Evolutionary conservation across 2,329 filamentous ascomycete species (phyloP).

Genomic region (Ophiostoma tasmaniense): DNA sequence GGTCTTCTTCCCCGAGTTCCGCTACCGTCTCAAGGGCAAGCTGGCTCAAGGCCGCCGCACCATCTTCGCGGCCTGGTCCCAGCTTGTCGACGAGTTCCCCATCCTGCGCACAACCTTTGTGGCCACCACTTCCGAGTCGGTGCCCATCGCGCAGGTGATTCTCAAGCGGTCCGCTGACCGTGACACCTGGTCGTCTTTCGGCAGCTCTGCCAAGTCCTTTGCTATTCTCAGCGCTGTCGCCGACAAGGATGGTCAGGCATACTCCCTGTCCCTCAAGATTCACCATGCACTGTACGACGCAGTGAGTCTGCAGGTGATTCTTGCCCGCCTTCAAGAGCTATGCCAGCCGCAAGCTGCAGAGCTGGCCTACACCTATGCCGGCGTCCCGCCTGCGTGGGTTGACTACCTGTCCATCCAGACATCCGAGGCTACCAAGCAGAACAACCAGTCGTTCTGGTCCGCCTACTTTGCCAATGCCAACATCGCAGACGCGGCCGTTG

Average conservation of each 20-base stretch:
- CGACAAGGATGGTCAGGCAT: neutral
- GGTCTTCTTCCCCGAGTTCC: constrained; percentile 68
- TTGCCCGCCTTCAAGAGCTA: constrained; percentile 34
- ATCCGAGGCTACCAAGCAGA: constrained; percentile 6
- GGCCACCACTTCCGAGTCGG: constrained; percentile 25
- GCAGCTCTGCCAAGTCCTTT: neutral
- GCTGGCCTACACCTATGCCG: neutral
- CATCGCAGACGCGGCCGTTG: neutral
- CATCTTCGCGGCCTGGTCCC: constrained; percentile 53
- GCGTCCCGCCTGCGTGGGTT: constrained; percentile 23
- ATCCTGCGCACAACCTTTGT: constrained; percentile 54
- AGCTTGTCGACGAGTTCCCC: constrained; percentile 45
- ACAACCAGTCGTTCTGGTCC: constrained; percentile 33
- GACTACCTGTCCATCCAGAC: constrained; percentile 20
- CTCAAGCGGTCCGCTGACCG: constrained; percentile 28
- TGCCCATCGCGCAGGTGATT: constrained; percentile 58
- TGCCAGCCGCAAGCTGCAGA: constrained; percentile 2
- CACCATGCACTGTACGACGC: constrained; percentile 89
- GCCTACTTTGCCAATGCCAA: constrained; percentile 29
- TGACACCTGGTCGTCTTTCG: constrained; percentile 13
- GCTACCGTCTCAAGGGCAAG: constrained; percentile 39
- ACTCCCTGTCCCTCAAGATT: constrained; percentile 47
- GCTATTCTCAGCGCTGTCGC: constrained; percentile 10
- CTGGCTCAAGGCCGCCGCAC: constrained; percentile 21
- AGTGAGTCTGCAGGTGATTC: constrained; percentile 60